These are phyloP conservation scores for Chrysoporthe austroafricana DNA, from an alignment of 2,329 filamentous ascomycete species.

Conservation along the genomic window DNA sequence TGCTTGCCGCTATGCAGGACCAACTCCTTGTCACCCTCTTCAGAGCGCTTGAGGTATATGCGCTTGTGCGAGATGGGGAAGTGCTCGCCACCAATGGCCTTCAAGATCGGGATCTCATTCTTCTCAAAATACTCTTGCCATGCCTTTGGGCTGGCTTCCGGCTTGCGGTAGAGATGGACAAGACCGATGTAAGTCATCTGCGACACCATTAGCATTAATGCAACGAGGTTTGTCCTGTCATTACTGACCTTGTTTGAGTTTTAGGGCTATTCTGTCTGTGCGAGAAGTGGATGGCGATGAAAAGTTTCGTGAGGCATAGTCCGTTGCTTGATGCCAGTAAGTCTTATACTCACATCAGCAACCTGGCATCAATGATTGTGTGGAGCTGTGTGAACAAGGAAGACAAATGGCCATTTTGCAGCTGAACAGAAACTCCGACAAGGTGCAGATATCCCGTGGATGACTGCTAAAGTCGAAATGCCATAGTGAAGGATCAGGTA, in stretches of 20 bases:
- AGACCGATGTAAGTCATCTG: constrained; percentile 4
- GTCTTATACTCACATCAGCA: background rate
- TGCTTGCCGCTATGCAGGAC: background rate
- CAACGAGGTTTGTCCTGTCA: background rate
- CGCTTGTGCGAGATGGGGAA: constrained; percentile 5
- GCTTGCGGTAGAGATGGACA: background rate
- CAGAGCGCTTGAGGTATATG: constrained; percentile 5
- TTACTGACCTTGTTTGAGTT: background rate
- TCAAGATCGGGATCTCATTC: constrained; percentile 1
- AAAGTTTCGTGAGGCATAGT: background rate
- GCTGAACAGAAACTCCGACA: constrained; percentile 4
- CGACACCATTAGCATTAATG: background rate
- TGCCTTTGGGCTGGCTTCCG: constrained; percentile 3
- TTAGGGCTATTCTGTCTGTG: too few relatives aligned
- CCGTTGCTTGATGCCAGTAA: background rate
- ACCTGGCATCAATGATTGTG: background rate
- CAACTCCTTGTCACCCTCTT: background rate
- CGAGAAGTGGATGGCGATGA: background rate
- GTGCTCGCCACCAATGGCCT: background rate
- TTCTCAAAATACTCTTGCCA: background rate
- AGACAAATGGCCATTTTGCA: background rate
- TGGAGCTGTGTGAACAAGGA: background rate
- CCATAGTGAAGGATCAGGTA: background rate
- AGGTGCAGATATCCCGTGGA: background rate
- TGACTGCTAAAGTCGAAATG: background rate